Evolutionary conservation across 106 monocot species (phyloP).

Genomic region (Narthecium ossifragum): DNA sequence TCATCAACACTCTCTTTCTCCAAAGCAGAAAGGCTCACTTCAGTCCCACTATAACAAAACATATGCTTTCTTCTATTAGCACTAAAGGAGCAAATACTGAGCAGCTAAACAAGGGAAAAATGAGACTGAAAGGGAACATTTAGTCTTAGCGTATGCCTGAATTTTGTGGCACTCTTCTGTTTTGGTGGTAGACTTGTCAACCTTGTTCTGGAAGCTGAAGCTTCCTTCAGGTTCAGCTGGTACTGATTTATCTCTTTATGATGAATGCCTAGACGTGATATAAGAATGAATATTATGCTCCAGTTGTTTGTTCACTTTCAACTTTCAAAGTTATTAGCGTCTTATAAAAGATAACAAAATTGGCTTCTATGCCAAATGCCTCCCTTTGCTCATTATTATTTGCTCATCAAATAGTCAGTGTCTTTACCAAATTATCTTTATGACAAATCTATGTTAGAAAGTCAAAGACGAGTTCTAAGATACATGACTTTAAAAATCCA

Average conservation of each 20-base stretch:
- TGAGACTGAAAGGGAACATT: neutral
- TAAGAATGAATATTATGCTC: neutral
- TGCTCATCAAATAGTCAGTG: neutral
- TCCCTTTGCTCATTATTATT: neutral
- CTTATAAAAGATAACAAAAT: neutral
- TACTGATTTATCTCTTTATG: conserved; percentile 47
- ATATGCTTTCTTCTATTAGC: neutral
- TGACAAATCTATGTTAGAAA: too few relatives aligned
- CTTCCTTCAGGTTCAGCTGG: conserved; percentile 32
- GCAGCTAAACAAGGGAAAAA: neutral
- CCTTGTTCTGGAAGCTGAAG: conserved; percentile 12
- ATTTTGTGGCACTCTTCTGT: conserved; percentile 37
- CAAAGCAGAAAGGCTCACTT: conserved; percentile 27
- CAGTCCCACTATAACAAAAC: conserved; percentile 49
- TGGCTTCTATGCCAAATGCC: neutral
- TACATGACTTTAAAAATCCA: too few relatives aligned
- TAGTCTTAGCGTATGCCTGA: conserved; percentile 37
- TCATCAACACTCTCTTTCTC: conserved; percentile 28
- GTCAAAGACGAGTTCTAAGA: too few relatives aligned
- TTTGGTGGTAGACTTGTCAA: conserved; percentile 31
- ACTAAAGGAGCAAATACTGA: neutral
- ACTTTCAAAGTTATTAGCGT: neutral
- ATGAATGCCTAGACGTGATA: conserved; percentile 31
- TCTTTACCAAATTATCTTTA: neutral
- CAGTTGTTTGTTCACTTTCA: neutral